phyloP scores from a whole-genome alignment of 305 asterid genomes.

The Ilex paraguariensis region DNA sequence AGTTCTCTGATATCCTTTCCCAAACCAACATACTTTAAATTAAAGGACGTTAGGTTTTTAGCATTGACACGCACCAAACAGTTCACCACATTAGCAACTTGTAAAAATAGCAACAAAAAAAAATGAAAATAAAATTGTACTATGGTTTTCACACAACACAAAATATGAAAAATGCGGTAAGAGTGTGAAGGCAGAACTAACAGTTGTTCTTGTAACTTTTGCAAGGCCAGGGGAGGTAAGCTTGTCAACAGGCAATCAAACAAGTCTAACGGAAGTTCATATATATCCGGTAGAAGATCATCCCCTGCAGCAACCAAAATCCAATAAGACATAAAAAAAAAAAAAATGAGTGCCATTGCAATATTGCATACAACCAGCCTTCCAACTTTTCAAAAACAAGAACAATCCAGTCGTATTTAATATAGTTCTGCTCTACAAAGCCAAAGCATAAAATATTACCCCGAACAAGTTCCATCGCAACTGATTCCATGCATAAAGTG shows the following conservation, averaged over 20 bases:
- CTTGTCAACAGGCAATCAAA: conserved; percentile 54
- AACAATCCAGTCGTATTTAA: no score
- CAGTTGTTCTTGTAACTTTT: conserved; percentile 48
- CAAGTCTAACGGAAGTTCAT: conserved; percentile 61
- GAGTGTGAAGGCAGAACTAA: conserved; percentile 26
- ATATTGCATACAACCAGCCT: not conserved
- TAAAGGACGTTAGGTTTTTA: no score
- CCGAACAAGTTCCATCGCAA: conserved; percentile 50
- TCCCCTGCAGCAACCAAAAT: conserved; percentile 33
- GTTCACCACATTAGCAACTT: no score
- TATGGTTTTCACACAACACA: no score
- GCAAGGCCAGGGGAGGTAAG: conserved; percentile 72
- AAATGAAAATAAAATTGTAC: no score
- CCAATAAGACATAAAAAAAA: not conserved
- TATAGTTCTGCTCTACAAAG: no score
- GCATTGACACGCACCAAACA: no score
- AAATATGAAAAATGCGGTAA: not conserved
- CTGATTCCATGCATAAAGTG: conserved; percentile 44
- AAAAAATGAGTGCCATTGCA: not conserved
- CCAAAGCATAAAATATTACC: conserved; percentile 24
- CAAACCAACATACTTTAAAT: not conserved
- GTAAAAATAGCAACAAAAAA: no score
- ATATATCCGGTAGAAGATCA: conserved; percentile 36
- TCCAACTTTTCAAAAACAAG: no score
- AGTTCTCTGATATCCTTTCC: not conserved